phyloP scores from a whole-genome alignment of 805 yeast species.

The Spathaspora hagerdaliae region DNA sequence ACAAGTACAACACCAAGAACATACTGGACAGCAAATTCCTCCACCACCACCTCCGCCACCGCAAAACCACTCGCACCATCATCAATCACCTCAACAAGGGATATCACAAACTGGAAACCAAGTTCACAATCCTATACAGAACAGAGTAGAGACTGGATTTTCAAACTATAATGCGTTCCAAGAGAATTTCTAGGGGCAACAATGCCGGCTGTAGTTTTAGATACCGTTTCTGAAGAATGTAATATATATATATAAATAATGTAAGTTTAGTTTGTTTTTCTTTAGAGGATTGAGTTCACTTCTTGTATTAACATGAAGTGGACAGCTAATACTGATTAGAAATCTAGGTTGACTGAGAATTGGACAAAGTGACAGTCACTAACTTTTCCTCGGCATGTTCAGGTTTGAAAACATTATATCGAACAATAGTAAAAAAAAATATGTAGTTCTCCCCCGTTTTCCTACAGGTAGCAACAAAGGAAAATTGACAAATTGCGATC shows the following conservation, averaged over 20 bases:
- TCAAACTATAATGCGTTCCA: slow-evolving; percentile 1
- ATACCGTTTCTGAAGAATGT: background rate
- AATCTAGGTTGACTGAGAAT: no score
- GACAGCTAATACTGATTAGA: no score
- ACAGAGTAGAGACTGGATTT: background rate
- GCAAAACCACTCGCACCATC: background rate
- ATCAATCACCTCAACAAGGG: slow-evolving; percentile 6
- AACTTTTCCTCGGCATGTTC: no score
- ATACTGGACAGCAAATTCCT: slow-evolving; percentile 4
- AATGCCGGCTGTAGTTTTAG: background rate
- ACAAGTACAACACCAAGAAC: slow-evolving; percentile 5
- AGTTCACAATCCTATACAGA: background rate
- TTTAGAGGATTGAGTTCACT: no score
- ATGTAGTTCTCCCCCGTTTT: no score
- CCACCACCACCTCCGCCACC: background rate
- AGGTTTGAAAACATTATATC: no score
- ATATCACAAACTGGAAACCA: slow-evolving; percentile 1
- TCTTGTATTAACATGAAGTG: no score
- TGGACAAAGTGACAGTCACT: no score
- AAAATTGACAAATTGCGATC: no score
- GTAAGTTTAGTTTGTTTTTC: background rate
- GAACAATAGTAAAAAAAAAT: no score
- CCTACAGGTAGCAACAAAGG: no score
- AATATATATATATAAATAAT: no score
- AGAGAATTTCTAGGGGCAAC: background rate